Evolutionary conservation across 345 rosid species (phyloP).

Genomic region (Corymbia maculata): DNA sequence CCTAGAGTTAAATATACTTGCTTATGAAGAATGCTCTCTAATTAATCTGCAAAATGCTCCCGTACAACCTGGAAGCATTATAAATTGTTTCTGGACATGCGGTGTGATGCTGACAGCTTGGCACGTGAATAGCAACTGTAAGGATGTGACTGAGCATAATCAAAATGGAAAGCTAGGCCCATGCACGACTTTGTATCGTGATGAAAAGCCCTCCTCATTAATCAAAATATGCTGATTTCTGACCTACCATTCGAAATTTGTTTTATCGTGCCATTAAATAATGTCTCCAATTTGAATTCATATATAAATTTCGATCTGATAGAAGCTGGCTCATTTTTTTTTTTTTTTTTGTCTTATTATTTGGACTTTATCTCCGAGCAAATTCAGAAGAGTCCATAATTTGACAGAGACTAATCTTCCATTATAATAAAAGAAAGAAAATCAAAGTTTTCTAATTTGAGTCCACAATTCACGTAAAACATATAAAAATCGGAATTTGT

Average conservation of each 20-base stretch:
- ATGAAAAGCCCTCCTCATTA: background rate
- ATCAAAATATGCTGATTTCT: background rate
- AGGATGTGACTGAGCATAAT: background rate
- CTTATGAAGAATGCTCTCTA: background rate
- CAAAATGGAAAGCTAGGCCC: background rate
- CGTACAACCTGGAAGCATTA: background rate
- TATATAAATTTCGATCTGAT: background rate
- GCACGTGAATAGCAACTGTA: background rate
- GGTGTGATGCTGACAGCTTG: background rate
- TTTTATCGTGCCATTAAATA: background rate
- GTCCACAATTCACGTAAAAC: background rate
- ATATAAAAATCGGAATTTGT: background rate
- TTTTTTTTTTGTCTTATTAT: background rate
- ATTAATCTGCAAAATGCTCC: background rate
- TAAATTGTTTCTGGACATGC: background rate
- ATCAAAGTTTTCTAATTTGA: background rate
- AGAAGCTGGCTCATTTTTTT: background rate
- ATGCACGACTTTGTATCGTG: background rate
- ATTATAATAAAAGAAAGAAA: background rate
- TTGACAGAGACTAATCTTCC: background rate
- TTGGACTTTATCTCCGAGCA: background rate
- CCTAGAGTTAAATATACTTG: background rate
- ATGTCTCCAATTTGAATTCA: background rate
- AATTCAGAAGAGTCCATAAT: background rate
- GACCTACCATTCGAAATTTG: background rate